phyloP scores from a whole-genome alignment of 1,284 basidiomycete genomes.

The Ceraceosorus guamensis region DNA sequence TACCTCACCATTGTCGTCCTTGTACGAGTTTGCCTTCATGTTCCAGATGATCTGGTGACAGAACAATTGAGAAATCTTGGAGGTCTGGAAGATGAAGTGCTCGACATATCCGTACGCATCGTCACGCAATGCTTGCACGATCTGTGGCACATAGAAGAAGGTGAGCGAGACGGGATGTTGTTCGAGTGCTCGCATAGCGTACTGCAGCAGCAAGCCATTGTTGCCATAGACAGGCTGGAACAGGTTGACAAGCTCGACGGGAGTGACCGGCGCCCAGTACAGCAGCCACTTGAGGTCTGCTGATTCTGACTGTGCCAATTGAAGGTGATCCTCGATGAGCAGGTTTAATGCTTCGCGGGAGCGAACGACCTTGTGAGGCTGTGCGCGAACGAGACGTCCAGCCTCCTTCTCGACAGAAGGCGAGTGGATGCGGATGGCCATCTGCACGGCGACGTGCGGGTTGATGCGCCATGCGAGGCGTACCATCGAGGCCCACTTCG shows the following conservation, averaged over 20 bases:
- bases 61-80: slow-evolving; percentile 93
- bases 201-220: slow-evolving; percentile 83
- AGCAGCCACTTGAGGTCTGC: slow-evolving; percentile 61
- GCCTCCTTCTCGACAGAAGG: slow-evolving; percentile 63
- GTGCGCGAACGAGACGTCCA: slow-evolving; percentile 64
- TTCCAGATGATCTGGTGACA: slow-evolving; percentile 99
- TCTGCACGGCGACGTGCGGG: slow-evolving; percentile 72
- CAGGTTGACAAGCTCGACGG: slow-evolving; percentile 54
- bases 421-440: slow-evolving; percentile 78
- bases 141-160: slow-evolving; percentile 98
- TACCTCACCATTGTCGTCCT: slow-evolving; percentile 66
- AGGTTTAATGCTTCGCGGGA: slow-evolving; percentile 71
- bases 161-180: slow-evolving; percentile 89
- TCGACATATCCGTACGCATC: slow-evolving; percentile 78
- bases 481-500: slow-evolving; percentile 62
- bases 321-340: slow-evolving; percentile 75
- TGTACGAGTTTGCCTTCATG: slow-evolving; percentile 97
- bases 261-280: slow-evolving; percentile 81
- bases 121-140: slow-evolving; percentile 84
- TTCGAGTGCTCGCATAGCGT: slow-evolving; percentile 89
- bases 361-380: slow-evolving; percentile 65
- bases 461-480: slow-evolving; percentile 75
- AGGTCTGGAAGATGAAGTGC: slow-evolving; percentile 92
- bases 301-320: slow-evolving; percentile 54
- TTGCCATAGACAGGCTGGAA: slow-evolving; percentile 51